Percentiles rank a stretch among this genome's conserved stretches.
These are phyloP conservation scores for Nannizziopsis arthrosporioides DNA, from an alignment of 2,329 filamentous ascomycete genomes.

Conservation along the genomic window DNA sequence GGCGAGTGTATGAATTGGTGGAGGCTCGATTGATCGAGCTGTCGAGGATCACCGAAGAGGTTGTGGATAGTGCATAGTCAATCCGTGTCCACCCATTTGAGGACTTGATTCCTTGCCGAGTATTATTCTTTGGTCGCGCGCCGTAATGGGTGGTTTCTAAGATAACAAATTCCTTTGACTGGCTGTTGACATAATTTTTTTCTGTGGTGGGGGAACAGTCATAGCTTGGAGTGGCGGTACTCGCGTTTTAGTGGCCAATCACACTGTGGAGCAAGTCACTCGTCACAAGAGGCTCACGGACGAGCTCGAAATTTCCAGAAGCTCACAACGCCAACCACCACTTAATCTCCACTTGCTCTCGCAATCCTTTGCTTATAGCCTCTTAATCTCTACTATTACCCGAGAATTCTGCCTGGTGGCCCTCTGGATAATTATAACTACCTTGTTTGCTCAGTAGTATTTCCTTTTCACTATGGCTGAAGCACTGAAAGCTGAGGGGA, in stretches of 20 bases:
- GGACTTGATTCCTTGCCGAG: neutral
- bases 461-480: slow-evolving; percentile 46
- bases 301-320: slow-evolving; percentile 38
- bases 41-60: slow-evolving; percentile 22
- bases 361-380: neutral
- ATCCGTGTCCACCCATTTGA: slow-evolving; percentile 8
- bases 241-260: slow-evolving; percentile 1
- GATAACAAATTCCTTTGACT: no score
- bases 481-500: slow-evolving; percentile 91
- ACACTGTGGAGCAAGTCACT: slow-evolving; percentile 12
- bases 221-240: slow-evolving; percentile 6
- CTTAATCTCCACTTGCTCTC: neutral
- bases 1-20: slow-evolving; percentile 12
- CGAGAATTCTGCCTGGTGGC: neutral
- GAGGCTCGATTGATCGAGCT: slow-evolving; percentile 1
- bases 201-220: slow-evolving; percentile 7
- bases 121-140: no score
- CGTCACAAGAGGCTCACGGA: neutral
- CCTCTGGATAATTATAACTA: neutral
- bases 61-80: slow-evolving; percentile 26
- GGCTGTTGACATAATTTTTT: slow-evolving; percentile 2
- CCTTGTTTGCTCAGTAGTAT: neutral
- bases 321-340: slow-evolving; percentile 4
- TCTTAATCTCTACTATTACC: neutral
- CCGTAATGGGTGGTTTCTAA: no score